Evolutionary conservation across 306 rosid species (phyloP).

Genomic region (Lathyrus tuberosus): DNA sequence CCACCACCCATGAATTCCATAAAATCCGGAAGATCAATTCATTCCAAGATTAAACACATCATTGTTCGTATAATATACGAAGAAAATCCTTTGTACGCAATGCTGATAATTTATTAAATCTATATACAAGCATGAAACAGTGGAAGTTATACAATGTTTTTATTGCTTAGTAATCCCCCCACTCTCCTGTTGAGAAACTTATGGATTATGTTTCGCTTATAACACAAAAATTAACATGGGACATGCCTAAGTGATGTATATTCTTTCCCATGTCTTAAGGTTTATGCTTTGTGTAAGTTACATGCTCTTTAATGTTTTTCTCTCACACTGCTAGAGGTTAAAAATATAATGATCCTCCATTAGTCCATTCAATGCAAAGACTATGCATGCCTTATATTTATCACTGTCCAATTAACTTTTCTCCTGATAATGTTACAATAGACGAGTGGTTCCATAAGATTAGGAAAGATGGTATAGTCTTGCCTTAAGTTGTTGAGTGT

Average conservation of each 20-base stretch:
- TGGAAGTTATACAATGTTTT: conserved; percentile 1
- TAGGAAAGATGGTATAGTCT: background rate
- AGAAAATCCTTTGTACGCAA: too few relatives aligned
- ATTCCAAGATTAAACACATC: too few relatives aligned
- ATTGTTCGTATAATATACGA: too few relatives aligned
- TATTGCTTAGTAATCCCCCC: background rate
- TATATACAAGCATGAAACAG: background rate
- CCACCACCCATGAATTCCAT: too few relatives aligned
- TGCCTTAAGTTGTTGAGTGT: background rate
- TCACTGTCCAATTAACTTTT: conserved; percentile 13
- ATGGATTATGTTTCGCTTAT: conserved; percentile 2
- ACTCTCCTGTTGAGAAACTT: background rate
- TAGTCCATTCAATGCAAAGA: background rate
- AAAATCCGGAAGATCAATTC: too few relatives aligned
- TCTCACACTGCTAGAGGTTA: conserved; percentile 9
- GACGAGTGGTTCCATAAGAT: background rate
- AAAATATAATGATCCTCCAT: background rate
- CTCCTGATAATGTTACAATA: background rate
- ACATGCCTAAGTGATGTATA: background rate
- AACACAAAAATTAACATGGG: conserved; percentile 7
- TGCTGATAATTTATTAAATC: conserved; percentile 14
- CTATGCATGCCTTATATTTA: background rate
- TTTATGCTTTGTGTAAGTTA: conserved; percentile 11
- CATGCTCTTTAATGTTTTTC: background rate
- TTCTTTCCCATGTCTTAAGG: conserved; percentile 14